A percentile compares a stretch with the other conserved stretches of the same genome.
phyloP scores from a whole-genome alignment of 306 rosid species.

The Nissolia schottii region DNA sequence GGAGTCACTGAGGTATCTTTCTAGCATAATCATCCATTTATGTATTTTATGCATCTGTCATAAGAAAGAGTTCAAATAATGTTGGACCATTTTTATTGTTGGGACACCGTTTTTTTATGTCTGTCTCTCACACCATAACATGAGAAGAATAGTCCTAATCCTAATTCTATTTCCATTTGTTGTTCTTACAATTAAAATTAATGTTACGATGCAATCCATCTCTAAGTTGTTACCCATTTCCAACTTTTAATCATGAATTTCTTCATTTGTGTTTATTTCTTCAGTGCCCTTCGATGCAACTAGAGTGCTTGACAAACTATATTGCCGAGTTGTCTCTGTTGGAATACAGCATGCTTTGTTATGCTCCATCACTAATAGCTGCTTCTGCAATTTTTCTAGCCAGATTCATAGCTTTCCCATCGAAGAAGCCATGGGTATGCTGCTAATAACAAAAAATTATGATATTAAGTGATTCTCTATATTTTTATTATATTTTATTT shows the following conservation, averaged over 20 bases:
- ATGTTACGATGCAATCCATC: background rate
- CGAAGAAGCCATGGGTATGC: conserved; percentile 85
- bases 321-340: conserved; percentile 80
- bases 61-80: background rate
- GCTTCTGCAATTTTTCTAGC: conserved; percentile 92
- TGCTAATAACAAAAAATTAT: background rate
- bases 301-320: conserved; percentile 88
- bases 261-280: background rate
- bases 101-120: too few relatives aligned
- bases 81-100: background rate
- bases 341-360: conserved; percentile 79
- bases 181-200: background rate
- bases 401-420: conserved; percentile 57
- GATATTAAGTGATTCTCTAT: background rate
- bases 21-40: background rate
- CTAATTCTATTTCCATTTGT: background rate
- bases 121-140: too few relatives aligned
- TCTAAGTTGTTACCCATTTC: background rate
- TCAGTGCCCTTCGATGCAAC: conserved; percentile 60
- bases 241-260: background rate
- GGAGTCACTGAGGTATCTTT: conserved; percentile 61
- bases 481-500: background rate
- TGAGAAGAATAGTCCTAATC: too few relatives aligned
- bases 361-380: conserved; percentile 80
- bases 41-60: background rate